Evolutionary conservation across 1,284 basidiomycete genomes (phyloP).

Genomic region (Mycosarcoma mackinlayi): DNA sequence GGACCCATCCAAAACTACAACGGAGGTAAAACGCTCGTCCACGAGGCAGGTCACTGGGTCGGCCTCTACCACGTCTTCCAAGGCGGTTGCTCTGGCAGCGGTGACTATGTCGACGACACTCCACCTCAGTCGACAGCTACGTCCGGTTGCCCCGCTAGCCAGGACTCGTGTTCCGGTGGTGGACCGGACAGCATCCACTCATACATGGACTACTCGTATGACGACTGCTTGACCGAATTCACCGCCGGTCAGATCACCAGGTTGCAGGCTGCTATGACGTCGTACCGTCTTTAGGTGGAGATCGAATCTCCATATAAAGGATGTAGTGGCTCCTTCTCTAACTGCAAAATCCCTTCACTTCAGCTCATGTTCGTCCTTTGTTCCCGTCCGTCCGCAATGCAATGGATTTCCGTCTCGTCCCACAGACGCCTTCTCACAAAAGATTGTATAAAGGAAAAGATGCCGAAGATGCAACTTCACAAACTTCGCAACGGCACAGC

Average conservation of each 20-base stretch:
- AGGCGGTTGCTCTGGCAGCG: slow-evolving; percentile 72
- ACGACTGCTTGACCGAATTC: slow-evolving; percentile 36
- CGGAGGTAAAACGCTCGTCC: slow-evolving; percentile 73
- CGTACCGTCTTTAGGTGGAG: slow-evolving; percentile 25
- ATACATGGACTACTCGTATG: slow-evolving; percentile 46
- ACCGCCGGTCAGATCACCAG: slow-evolving; percentile 38
- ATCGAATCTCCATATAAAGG: too few relatives aligned
- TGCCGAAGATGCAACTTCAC: too few relatives aligned
- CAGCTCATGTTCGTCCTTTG: background rate
- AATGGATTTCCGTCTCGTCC: slow-evolving; percentile 5
- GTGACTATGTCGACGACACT: slow-evolving; percentile 73
- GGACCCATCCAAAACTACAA: slow-evolving; percentile 71
- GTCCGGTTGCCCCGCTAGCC: slow-evolving; percentile 31
- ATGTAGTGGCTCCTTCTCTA: background rate
- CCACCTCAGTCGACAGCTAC: slow-evolving; percentile 63
- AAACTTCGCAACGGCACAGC: too few relatives aligned
- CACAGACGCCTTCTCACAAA: too few relatives aligned
- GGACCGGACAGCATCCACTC: slow-evolving; percentile 35
- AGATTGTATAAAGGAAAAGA: too few relatives aligned
- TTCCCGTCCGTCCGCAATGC: slow-evolving; percentile 6
- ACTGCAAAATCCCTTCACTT: too few relatives aligned
- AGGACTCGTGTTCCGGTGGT: slow-evolving; percentile 49
- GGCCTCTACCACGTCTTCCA: slow-evolving; percentile 76
- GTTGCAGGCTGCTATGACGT: slow-evolving; percentile 15
- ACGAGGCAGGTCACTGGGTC: slow-evolving; percentile 71